Base-by-base conservation (phyloP, 1,284 basidiomycete species). In the Apiotrichum gracile region DNA sequence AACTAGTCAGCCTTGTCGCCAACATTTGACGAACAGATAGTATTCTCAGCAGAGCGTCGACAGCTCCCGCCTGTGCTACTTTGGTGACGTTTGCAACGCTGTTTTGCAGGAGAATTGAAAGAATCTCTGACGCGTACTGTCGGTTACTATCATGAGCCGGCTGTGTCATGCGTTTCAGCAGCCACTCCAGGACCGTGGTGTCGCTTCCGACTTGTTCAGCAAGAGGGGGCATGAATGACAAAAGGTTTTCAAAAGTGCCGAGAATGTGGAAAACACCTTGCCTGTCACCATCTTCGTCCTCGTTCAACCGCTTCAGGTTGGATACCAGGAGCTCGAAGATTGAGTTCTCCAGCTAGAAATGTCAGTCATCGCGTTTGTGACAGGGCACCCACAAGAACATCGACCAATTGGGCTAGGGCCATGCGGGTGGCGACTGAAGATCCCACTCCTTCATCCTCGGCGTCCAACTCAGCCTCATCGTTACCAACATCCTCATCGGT, bases 201-300 rank as follows among this genome's bases (percentile, higher is more conserved):
- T 85, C 84, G 0, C 81, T 74, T 0, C 87, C 83, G 26, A 97
- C 79, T 31, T 80, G 78, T 17, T 81, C 79, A 7, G 88, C 83
- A 17, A 94, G 68, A 16, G 82, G 77, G 0, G 91, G 86, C 61
- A 88, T 85, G 66, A 94, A 87, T 3, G 88, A 87, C 14, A 97
- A 74, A 14, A 94, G 76, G 69, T 97, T 97, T 74, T 98, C 96
- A 63, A 97, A 88, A 44, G 92, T 85, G 29, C 89, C 90, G 1
- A 97, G 76, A n/a, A 92, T 84, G 65, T 94, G 89, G 74, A 91
- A 96, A 27, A 94, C 82, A 12, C 93, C 92, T 69, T 89, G 87
- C 37, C 84, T 80, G 71, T 97, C 92, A 0, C 87, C 82, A 65
- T 96, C 91, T 39, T 78, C 76, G 68, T 90, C 87, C 58, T 77